Conservation (phyloP, 1,284 basidiomycete species). For the Mycena citricolor region DNA sequence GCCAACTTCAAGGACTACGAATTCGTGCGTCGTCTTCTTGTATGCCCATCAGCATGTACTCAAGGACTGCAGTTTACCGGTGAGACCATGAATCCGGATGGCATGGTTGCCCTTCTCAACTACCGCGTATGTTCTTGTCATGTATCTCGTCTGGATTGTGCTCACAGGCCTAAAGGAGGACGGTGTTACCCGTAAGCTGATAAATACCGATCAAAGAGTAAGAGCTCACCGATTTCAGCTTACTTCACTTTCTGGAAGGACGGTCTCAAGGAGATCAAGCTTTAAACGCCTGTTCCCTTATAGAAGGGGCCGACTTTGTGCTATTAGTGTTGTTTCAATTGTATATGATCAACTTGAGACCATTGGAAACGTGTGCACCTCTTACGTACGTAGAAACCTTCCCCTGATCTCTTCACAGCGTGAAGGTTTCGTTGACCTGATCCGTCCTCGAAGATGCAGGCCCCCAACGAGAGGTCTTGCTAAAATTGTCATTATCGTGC, state of each 20-base stretch:
- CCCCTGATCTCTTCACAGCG: no score
- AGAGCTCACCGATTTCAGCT: conserved; percentile 45
- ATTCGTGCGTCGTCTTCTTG: conserved; percentile 53
- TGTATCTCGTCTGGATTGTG: not conserved
- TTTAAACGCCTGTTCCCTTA: conserved; percentile 43
- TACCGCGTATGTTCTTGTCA: conserved; percentile 56
- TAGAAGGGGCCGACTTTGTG: no score
- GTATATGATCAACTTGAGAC: no score
- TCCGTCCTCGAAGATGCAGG: no score
- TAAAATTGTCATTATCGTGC: no score
- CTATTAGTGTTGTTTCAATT: conserved; percentile 4
- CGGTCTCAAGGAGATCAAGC: conserved; percentile 78
- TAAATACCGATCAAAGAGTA: not conserved
- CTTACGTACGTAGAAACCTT: no score
- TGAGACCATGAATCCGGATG: conserved; percentile 84
- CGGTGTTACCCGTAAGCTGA: conserved; percentile 69
- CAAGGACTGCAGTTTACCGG: conserved; percentile 68
- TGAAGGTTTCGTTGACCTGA: no score
- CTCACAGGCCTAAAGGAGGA: conserved; percentile 48
- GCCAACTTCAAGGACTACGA: conserved; percentile 91
- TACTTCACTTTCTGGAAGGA: conserved; percentile 96
- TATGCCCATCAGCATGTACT: conserved; percentile 22
- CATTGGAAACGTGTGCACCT: no score
- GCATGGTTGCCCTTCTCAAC: conserved; percentile 88
- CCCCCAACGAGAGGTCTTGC: no score